Percentiles rank a stretch among this genome's conserved stretches.
Evolutionary conservation across 2,329 filamentous ascomycete genomes (phyloP).

Genomic region (Colletotrichum acutatum): DNA sequence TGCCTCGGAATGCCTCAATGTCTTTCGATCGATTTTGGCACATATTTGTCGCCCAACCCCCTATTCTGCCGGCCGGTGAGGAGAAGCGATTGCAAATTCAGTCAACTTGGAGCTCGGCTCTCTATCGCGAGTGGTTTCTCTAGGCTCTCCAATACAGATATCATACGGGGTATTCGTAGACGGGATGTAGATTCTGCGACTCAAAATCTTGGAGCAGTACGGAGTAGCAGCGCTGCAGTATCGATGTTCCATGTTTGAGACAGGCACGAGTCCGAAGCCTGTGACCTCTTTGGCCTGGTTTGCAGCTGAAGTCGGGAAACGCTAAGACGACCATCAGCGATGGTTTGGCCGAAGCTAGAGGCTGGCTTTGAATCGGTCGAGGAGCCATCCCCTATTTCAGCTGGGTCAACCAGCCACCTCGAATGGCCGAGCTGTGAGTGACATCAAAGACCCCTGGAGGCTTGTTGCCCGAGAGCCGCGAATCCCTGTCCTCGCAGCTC

Average conservation of each 20-base stretch:
- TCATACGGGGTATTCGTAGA: not conserved
- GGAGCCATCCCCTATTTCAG: conserved; percentile 22
- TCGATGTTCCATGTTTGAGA: conserved; percentile 17
- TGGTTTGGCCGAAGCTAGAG: conserved; percentile 21
- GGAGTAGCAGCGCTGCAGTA: not conserved
- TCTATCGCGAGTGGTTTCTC: not conserved
- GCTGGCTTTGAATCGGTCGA: not conserved
- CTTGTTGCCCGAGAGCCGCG: conserved; percentile 25
- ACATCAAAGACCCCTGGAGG: conserved; percentile 28
- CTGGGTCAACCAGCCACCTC: conserved; percentile 26
- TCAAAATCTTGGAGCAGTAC: not conserved
- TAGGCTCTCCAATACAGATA: not conserved
- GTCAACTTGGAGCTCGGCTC: not conserved
- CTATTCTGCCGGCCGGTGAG: not conserved
- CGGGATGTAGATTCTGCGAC: not conserved
- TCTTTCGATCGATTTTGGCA: not conserved
- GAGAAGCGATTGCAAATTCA: not conserved
- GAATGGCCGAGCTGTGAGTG: conserved; percentile 20
- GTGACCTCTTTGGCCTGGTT: conserved; percentile 17
- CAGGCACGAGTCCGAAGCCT: conserved; percentile 20
- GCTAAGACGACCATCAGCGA: conserved; percentile 30
- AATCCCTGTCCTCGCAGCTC: conserved; percentile 20
- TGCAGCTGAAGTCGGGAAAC: conserved; percentile 12
- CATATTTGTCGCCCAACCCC: not conserved
- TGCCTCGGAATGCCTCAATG: not conserved